Evolutionary conservation across 164 flowering plant species (phyloP).

Genomic region (Liriodendron chinense): DNA sequence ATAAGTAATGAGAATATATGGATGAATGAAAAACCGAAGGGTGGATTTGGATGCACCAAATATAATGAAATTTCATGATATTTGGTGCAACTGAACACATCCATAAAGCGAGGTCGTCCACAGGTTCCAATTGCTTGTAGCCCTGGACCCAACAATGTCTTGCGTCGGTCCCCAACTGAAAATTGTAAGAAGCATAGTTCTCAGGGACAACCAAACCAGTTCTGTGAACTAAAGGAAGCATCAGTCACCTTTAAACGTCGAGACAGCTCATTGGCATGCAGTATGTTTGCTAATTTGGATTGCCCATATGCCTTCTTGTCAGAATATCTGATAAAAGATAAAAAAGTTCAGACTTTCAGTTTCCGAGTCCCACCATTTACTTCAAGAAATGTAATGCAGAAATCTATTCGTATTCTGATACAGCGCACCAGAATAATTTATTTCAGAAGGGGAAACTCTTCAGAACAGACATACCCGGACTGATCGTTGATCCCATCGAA

Average conservation of each 20-base stretch:
- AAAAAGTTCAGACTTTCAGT: neutral
- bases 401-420: neutral
- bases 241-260: slow-evolving; percentile 63
- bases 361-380: neutral
- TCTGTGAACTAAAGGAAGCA: neutral
- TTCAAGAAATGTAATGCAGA: neutral
- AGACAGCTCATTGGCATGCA: slow-evolving; percentile 88
- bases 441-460: neutral
- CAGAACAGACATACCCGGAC: slow-evolving; percentile 34
- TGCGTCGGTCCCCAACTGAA: neutral
- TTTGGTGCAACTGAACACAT: neutral
- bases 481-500: slow-evolving; percentile 64
- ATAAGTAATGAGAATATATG: neutral
- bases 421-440: neutral
- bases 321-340: slow-evolving; percentile 49
- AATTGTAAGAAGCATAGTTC: neutral
- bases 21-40: neutral
- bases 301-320: slow-evolving; percentile 95
- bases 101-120: neutral
- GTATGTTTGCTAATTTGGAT: slow-evolving; percentile 84
- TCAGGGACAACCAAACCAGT: neutral
- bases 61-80: neutral
- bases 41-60: neutral
- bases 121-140: neutral
- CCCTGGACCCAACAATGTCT: neutral